Conservation (phyloP, 2,329 filamentous ascomycete genomes). For the Colletotrichum neosansevieriae region DNA sequence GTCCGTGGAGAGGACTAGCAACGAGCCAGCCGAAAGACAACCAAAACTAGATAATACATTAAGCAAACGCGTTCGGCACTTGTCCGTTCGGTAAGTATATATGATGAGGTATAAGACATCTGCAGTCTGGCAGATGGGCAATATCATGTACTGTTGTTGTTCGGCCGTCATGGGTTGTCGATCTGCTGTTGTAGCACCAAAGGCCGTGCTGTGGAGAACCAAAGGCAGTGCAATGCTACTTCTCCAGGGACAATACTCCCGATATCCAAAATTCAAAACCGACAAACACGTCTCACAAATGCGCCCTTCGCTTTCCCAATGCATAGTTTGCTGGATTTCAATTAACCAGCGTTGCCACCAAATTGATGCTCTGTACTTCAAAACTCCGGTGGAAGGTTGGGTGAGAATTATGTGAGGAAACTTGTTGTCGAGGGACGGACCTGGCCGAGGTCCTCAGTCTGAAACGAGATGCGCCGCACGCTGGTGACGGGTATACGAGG, state of each 20-base stretch:
- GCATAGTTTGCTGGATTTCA: constrained; percentile 21
- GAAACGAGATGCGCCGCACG: constrained; percentile 35
- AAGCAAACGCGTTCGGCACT: constrained; percentile 26
- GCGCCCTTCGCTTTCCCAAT: constrained; percentile 31
- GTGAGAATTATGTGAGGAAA: background rate
- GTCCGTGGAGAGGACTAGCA: background rate
- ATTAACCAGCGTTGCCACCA: constrained; percentile 9
- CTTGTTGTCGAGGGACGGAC: constrained; percentile 20
- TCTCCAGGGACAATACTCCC: constrained; percentile 6
- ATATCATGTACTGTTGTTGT: constrained; percentile 33
- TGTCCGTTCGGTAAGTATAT: constrained; percentile 24
- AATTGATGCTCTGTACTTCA: constrained; percentile 3
- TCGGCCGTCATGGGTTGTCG: constrained; percentile 22
- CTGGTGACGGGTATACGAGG: constrained; percentile 30
- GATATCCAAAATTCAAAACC: constrained; percentile 9
- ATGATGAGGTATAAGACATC: constrained; percentile 23
- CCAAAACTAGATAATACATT: constrained; percentile 36
- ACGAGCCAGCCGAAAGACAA: background rate
- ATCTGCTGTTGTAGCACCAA: constrained; percentile 4
- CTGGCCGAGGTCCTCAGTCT: constrained; percentile 30
- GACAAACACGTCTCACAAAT: background rate
- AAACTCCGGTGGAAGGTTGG: background rate
- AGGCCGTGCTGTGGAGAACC: constrained; percentile 1
- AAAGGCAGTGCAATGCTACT: constrained; percentile 5
- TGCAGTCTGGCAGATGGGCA: constrained; percentile 24